A percentile compares a stretch with the other conserved stretches of the same genome.
Evolutionary conservation across 2,329 filamentous ascomycete species (phyloP).

Genomic region (Pochonia chlamydosporia): DNA sequence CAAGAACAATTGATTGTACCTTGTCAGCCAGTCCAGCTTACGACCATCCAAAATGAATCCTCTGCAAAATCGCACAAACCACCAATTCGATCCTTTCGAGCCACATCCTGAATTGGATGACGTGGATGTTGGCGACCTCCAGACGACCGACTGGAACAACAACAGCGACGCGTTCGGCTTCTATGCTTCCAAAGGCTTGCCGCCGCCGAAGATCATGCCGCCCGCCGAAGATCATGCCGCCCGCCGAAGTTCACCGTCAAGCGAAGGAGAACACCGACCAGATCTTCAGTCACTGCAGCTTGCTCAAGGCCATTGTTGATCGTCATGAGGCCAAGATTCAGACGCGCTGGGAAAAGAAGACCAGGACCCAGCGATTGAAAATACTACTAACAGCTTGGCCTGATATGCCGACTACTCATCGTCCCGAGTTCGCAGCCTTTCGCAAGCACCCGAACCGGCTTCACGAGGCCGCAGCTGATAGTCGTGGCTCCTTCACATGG

Average conservation of each 20-base stretch:
- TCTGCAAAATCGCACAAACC: slow-evolving; percentile 2
- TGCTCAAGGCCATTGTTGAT: slow-evolving; percentile 35
- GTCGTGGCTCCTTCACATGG: slow-evolving; percentile 37
- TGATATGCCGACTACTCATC: slow-evolving; percentile 41
- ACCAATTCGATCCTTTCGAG: slow-evolving; percentile 8
- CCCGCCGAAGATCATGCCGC: slow-evolving; percentile 4
- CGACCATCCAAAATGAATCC: background rate
- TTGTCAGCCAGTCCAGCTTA: no score
- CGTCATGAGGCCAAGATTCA: slow-evolving; percentile 45
- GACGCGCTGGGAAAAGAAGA: slow-evolving; percentile 51
- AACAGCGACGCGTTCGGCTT: slow-evolving; percentile 3
- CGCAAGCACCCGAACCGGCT: slow-evolving; percentile 15
- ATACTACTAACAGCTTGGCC: slow-evolving; percentile 45
- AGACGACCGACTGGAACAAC: slow-evolving; percentile 1
- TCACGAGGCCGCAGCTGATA: slow-evolving; percentile 12
- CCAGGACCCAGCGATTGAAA: slow-evolving; percentile 34
- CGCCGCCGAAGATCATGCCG: slow-evolving; percentile 1
- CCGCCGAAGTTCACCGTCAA: slow-evolving; percentile 9
- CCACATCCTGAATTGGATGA: background rate
- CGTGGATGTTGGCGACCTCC: background rate
- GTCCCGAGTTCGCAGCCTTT: slow-evolving; percentile 42
- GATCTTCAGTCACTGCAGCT: slow-evolving; percentile 29
- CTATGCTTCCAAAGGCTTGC: slow-evolving; percentile 2
- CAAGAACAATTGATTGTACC: no score
- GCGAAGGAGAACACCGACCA: slow-evolving; percentile 7